phyloP scores from a whole-genome alignment of 2,329 filamentous ascomycete species.

The Fusarium odoratissimum region DNA sequence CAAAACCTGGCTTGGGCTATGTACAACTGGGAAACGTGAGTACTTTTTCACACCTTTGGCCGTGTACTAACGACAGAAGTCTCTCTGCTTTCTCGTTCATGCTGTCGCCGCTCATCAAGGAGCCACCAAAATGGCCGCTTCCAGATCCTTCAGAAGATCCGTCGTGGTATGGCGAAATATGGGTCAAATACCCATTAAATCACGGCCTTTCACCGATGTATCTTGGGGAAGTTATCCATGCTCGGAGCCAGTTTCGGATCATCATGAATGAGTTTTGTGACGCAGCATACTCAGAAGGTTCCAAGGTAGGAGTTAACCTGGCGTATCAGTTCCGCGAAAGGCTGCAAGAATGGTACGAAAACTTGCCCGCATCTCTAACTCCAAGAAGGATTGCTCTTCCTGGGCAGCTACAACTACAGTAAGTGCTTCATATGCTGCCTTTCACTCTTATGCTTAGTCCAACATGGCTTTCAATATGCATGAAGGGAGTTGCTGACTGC shows the following conservation, averaged over 20 bases:
- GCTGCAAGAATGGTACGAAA: slow-evolving; percentile 46
- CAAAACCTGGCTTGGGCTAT: slow-evolving; percentile 51
- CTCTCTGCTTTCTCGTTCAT: slow-evolving; percentile 44
- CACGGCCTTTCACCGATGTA: slow-evolving; percentile 33
- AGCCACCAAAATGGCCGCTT: slow-evolving; percentile 47
- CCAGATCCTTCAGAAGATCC: slow-evolving; percentile 43
- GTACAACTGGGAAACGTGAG: slow-evolving; percentile 51
- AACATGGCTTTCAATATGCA: background rate
- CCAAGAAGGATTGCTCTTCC: slow-evolving; percentile 49
- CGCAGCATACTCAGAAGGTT: slow-evolving; percentile 22
- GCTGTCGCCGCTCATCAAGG: slow-evolving; percentile 44
- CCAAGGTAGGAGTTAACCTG: slow-evolving; percentile 22
- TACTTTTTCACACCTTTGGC: accelerated
- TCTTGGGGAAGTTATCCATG: slow-evolving; percentile 47
- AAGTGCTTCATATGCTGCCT: slow-evolving; percentile 17
- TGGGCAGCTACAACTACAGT: slow-evolving; percentile 53
- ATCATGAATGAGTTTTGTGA: slow-evolving; percentile 51
- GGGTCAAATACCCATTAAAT: slow-evolving; percentile 50
- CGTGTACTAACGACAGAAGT: slow-evolving; percentile 5
- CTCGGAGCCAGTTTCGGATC: slow-evolving; percentile 45
- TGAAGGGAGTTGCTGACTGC: background rate
- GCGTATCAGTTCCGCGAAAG: slow-evolving; percentile 37
- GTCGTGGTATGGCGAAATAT: slow-evolving; percentile 52
- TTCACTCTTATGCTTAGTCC: background rate
- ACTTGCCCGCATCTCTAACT: slow-evolving; percentile 42